phyloP scores from a whole-genome alignment of 495 filamentous ascomycete species.

The Neurospora africana region DNA sequence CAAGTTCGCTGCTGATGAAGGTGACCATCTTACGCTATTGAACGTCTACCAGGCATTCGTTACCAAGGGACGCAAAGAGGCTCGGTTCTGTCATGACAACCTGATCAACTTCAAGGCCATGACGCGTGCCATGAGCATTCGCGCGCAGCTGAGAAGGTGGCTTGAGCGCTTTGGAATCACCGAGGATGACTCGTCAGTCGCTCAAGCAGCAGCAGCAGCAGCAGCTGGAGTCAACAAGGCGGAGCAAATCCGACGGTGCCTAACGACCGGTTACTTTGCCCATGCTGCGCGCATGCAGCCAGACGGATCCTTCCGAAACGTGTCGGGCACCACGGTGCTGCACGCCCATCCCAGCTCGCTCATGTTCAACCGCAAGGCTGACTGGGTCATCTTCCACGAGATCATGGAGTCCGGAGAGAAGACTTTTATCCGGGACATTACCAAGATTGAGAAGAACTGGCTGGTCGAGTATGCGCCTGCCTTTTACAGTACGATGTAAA shows the following conservation, averaged over 20 bases:
- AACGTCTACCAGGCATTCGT: slow-evolving; percentile 91
- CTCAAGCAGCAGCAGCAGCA: slow-evolving; percentile 1
- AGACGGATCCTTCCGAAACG: slow-evolving; percentile 80
- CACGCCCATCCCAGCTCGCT: slow-evolving; percentile 87
- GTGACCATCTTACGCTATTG: slow-evolving; percentile 87
- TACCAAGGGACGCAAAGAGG: slow-evolving; percentile 73
- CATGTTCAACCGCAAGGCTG: slow-evolving; percentile 96
- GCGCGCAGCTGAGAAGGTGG: slow-evolving; percentile 76
- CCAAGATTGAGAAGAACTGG: slow-evolving; percentile 84
- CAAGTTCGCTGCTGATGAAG: slow-evolving; percentile 87
- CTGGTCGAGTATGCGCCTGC: slow-evolving; percentile 79
- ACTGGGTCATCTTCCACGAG: slow-evolving; percentile 97
- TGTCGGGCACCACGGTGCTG: slow-evolving; percentile 60
- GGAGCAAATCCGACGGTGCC: slow-evolving; percentile 72
- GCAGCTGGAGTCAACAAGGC: slow-evolving; percentile 30
- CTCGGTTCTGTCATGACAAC: slow-evolving; percentile 79
- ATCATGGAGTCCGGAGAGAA: slow-evolving; percentile 86
- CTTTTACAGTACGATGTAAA: slow-evolving; percentile 55
- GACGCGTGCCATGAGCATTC: slow-evolving; percentile 72
- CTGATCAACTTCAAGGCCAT: slow-evolving; percentile 77
- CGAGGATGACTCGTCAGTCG: slow-evolving; percentile 44
- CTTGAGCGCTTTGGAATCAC: slow-evolving; percentile 75
- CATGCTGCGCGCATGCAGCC: slow-evolving; percentile 94
- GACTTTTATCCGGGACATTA: slow-evolving; percentile 84
- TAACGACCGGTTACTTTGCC: slow-evolving; percentile 88